Conservation (phyloP, 352 stramenopile genomes). For the Phytophthora pini region DNA sequence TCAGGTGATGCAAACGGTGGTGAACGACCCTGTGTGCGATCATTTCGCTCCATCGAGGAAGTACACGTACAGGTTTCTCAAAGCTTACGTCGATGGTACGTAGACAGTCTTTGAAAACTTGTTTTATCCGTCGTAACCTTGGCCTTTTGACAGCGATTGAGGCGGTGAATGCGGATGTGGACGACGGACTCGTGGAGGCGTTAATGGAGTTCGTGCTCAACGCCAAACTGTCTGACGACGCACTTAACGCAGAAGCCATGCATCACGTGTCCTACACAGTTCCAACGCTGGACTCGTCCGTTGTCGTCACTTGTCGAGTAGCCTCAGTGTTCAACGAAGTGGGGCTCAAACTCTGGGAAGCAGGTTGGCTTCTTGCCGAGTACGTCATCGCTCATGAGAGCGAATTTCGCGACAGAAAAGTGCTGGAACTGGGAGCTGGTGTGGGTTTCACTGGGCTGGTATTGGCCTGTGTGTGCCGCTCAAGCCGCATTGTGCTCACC, state of each 20-base stretch:
- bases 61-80: slow-evolving; percentile 80
- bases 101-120: neutral
- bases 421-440: slow-evolving; percentile 78
- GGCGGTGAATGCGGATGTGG: slow-evolving; percentile 39
- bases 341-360: slow-evolving; percentile 85
- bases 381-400: slow-evolving; percentile 63
- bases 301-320: slow-evolving; percentile 76
- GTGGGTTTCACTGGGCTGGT: slow-evolving; percentile 77
- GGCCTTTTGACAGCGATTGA: slow-evolving; percentile 59
- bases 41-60: slow-evolving; percentile 63
- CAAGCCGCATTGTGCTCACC: slow-evolving; percentile 60
- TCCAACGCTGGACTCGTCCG: slow-evolving; percentile 10
- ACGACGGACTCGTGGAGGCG: slow-evolving; percentile 58
- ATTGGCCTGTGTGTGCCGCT: slow-evolving; percentile 47
- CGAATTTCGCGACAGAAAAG: slow-evolving; percentile 54
- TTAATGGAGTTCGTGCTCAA: slow-evolving; percentile 69
- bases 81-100: slow-evolving; percentile 67
- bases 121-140: slow-evolving; percentile 1
- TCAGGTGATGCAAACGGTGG: slow-evolving; percentile 53
- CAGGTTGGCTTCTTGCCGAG: slow-evolving; percentile 78
- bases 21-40: slow-evolving; percentile 65
- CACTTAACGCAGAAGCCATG: slow-evolving; percentile 60
- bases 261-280: slow-evolving; percentile 79
- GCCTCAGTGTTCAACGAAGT: slow-evolving; percentile 86
- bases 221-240: slow-evolving; percentile 35